Percentiles rank a stretch among this genome's conserved stretches.
Evolutionary conservation across 352 stramenopile genomes (phyloP).

Genomic region (Achlya hypogyna): DNA sequence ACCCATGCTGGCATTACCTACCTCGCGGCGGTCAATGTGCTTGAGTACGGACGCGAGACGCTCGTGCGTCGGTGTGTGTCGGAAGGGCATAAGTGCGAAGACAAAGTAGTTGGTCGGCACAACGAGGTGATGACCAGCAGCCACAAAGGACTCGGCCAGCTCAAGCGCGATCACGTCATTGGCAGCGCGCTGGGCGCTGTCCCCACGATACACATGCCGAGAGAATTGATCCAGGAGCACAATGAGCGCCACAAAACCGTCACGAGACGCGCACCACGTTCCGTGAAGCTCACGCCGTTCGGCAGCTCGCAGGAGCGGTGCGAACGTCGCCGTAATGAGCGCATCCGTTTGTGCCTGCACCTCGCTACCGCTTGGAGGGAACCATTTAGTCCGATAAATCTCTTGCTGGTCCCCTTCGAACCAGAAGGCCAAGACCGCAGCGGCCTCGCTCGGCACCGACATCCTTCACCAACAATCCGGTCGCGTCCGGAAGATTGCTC

Average conservation of each 20-base stretch:
- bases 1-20: not conserved
- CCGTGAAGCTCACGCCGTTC: constrained; percentile 36
- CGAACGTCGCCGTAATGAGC: constrained; percentile 35
- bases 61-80: constrained; percentile 60
- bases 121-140: constrained; percentile 37
- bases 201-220: constrained; percentile 56
- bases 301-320: constrained; percentile 30
- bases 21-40: constrained; percentile 37
- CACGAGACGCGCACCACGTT: constrained; percentile 31
- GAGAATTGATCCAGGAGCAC: constrained; percentile 84
- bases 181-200: constrained; percentile 21
- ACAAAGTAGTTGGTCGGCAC: constrained; percentile 50
- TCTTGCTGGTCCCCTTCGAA: constrained; percentile 42
- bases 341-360: constrained; percentile 35
- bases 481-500: not conserved
- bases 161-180: constrained; percentile 45
- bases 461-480: not conserved
- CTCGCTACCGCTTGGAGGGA: constrained; percentile 40
- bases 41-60: constrained; percentile 43
- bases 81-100: constrained; percentile 81
- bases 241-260: constrained; percentile 62
- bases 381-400: constrained; percentile 54
- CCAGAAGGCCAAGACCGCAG: constrained; percentile 44
- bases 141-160: constrained; percentile 41
- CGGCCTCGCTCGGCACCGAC: not conserved